A percentile compares a stretch with the other conserved stretches of the same genome.
phyloP scores from a whole-genome alignment of 176 grass and related monocot species.

The Eragrostis curvula region DNA sequence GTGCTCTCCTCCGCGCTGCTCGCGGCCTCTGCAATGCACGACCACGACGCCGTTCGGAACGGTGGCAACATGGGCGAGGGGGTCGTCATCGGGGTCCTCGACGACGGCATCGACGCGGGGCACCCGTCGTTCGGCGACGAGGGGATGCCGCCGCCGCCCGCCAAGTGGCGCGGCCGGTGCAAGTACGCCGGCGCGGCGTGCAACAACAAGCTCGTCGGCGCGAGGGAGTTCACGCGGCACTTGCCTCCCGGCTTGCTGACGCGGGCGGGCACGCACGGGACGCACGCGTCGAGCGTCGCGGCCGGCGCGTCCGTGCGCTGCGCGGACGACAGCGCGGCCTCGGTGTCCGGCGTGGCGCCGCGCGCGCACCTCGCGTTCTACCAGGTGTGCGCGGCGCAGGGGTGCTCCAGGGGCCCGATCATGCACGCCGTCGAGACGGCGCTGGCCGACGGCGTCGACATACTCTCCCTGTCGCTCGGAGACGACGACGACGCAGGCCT shows the following conservation, averaged over 20 bases:
- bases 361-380: constrained; percentile 71
- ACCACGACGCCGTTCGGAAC: constrained; percentile 37
- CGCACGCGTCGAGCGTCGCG: constrained; percentile 58
- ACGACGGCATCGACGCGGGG: constrained; percentile 58
- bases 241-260: not conserved
- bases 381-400: constrained; percentile 56
- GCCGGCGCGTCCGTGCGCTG: constrained; percentile 49
- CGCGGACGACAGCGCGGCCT: constrained; percentile 3
- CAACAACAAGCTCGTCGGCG: constrained; percentile 89
- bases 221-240: constrained; percentile 54
- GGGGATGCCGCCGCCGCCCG: constrained; percentile 53
- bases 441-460: constrained; percentile 70
- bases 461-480: constrained; percentile 71
- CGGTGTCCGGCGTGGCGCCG: constrained; percentile 61
- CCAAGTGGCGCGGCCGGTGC: constrained; percentile 45
- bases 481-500: not conserved
- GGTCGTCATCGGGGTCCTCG: constrained; percentile 69
- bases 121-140: constrained; percentile 71
- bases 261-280: constrained; percentile 43
- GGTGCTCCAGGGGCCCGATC: not conserved
- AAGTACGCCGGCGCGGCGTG: constrained; percentile 43
- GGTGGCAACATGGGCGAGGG: constrained; percentile 63
- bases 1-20: not conserved
- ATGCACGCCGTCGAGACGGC: constrained; percentile 47
- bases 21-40: not conserved